phyloP scores from a whole-genome alignment of 2,329 filamentous ascomycete genomes.

The Cladophialophora yegresii region DNA sequence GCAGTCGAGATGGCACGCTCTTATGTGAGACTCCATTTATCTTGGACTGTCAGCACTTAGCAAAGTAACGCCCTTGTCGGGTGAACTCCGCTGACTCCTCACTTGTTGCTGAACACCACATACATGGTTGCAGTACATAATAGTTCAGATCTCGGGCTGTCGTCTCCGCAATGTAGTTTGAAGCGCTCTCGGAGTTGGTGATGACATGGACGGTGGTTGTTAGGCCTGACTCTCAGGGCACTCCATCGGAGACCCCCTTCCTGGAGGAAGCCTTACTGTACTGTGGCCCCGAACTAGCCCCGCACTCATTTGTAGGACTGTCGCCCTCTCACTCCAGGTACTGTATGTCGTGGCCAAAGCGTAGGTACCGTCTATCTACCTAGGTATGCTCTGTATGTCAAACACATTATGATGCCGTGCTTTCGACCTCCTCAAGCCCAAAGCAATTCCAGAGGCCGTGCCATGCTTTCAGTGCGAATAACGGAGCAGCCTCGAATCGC shows the following conservation, averaged over 20 bases:
- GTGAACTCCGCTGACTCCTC: neutral
- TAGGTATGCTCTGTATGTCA: no score
- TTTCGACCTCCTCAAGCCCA: no score
- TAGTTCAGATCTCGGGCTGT: neutral
- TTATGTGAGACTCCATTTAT: neutral
- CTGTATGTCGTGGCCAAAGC: no score
- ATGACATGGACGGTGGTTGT: neutral
- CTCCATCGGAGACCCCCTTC: neutral
- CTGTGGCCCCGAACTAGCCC: no score
- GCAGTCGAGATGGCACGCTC: neutral
- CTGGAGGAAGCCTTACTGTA: neutral
- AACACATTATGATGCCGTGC: no score
- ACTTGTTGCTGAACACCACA: neutral
- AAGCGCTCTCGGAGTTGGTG: neutral
- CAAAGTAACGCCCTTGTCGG: neutral
- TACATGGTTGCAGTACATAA: neutral
- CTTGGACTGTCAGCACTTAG: neutral
- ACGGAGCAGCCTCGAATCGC: no score
- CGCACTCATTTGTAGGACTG: no score
- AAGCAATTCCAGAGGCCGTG: no score
- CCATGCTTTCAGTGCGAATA: no score
- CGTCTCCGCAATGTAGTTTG: neutral
- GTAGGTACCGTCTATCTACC: no score
- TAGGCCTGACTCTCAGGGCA: no score
- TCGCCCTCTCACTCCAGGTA: no score